phyloP scores from a whole-genome alignment of 148 eudicot species.

The Rhododendron molle region DNA sequence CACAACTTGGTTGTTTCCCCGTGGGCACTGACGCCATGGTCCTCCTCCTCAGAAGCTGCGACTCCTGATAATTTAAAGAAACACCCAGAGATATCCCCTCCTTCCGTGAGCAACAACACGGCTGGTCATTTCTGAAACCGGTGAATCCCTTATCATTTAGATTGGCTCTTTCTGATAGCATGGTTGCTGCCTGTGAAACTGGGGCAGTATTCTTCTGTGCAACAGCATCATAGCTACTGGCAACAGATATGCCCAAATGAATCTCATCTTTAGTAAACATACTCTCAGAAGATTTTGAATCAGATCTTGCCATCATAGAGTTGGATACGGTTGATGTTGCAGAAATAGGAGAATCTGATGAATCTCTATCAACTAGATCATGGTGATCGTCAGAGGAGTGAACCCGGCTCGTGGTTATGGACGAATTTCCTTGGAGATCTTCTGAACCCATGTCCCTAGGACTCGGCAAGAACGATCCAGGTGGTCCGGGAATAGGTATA shows the following conservation, averaged over 20 bases:
- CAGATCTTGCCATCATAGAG: slow-evolving; percentile 28
- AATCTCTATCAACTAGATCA: slow-evolving; percentile 37
- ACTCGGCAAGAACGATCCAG: slow-evolving; percentile 38
- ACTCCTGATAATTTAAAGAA: slow-evolving; percentile 38
- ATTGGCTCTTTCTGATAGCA: slow-evolving; percentile 21
- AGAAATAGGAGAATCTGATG: slow-evolving; percentile 50
- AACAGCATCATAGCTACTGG: slow-evolving; percentile 10
- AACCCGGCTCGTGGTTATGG: slow-evolving; percentile 41
- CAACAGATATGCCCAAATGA: slow-evolving; percentile 25
- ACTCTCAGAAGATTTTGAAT: slow-evolving; percentile 19
- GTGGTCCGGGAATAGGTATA: slow-evolving; percentile 35
- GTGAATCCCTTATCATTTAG: slow-evolving; percentile 17
- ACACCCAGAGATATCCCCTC: slow-evolving; percentile 36
- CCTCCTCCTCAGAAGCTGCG: slow-evolving; percentile 33
- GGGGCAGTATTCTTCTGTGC: slow-evolving; percentile 19
- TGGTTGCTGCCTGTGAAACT: slow-evolving; percentile 14
- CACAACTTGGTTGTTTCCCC: slow-evolving; percentile 18
- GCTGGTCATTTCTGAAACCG: slow-evolving; percentile 27
- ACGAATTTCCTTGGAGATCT: slow-evolving; percentile 48
- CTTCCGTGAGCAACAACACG: slow-evolving; percentile 47
- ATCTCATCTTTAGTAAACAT: slow-evolving; percentile 18
- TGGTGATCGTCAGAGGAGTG: slow-evolving; percentile 43
- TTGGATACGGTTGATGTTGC: slow-evolving; percentile 50
- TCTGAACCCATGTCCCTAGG: slow-evolving; percentile 26
- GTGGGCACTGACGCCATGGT: slow-evolving; percentile 17